Conservation (phyloP, 2,329 filamentous ascomycete species). For the Botryotinia calthae region DNA sequence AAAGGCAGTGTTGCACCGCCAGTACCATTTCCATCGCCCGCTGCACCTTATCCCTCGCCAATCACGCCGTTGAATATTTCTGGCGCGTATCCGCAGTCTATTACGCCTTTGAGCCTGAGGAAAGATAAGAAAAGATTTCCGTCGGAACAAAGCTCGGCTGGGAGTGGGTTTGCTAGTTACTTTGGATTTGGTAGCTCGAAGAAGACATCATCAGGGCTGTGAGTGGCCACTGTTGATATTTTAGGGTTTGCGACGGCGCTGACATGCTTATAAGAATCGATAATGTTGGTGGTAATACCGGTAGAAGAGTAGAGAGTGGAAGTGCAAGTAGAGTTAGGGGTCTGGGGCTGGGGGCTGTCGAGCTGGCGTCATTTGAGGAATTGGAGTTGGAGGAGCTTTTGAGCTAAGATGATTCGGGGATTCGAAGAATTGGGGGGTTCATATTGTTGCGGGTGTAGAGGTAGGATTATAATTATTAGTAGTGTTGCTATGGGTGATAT, state of each 20-base stretch:
- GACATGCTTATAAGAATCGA: conserved; percentile 3
- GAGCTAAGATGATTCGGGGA: no score
- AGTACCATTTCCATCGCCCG: not conserved
- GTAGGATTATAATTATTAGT: not conserved
- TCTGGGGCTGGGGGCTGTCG: not conserved
- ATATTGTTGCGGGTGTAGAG: not conserved
- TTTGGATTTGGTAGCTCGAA: conserved; percentile 11
- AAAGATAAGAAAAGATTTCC: conserved; percentile 1
- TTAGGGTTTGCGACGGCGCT: not conserved
- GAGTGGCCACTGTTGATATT: not conserved
- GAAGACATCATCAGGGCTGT: not conserved
- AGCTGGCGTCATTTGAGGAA: not conserved
- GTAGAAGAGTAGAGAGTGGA: not conserved
- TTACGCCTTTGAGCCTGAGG: not conserved
- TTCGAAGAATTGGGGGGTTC: not conserved
- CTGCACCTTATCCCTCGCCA: not conserved
- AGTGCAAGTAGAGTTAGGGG: not conserved
- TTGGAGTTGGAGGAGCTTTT: conserved; percentile 7
- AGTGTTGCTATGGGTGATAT: not conserved
- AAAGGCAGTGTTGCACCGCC: not conserved
- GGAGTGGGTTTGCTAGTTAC: conserved; percentile 17
- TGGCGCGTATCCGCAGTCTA: not conserved
- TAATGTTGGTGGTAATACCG: not conserved
- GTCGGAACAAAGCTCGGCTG: not conserved
- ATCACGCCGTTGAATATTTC: not conserved